Evolutionary conservation across 2,329 filamentous ascomycete genomes (phyloP).

Genomic region (Fusarium chlamydosporum): DNA sequence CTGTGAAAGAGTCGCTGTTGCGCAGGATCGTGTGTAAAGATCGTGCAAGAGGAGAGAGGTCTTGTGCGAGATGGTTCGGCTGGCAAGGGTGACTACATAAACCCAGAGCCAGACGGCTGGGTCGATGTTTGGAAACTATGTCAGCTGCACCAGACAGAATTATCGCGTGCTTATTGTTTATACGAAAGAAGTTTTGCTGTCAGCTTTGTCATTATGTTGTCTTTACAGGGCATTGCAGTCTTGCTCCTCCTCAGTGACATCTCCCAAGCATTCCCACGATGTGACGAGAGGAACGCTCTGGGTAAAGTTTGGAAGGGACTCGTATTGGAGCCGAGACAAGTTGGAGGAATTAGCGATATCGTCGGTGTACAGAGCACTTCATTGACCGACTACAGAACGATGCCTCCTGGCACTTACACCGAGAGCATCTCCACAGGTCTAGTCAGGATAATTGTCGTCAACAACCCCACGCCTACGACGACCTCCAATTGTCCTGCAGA

Average conservation of each 20-base stretch:
- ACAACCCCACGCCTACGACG: slow-evolving; percentile 26
- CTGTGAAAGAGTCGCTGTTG: background rate
- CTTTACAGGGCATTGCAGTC: background rate
- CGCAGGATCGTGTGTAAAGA: slow-evolving; percentile 12
- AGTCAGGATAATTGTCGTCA: slow-evolving; percentile 43
- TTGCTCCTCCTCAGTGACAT: slow-evolving; percentile 8
- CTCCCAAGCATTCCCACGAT: slow-evolving; percentile 9
- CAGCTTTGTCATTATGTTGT: slow-evolving; percentile 6
- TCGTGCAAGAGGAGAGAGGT: background rate
- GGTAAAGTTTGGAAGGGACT: background rate
- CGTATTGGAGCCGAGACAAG: background rate
- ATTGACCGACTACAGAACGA: slow-evolving; percentile 47
- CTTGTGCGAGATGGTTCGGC: slow-evolving; percentile 15
- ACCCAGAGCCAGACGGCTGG: slow-evolving; percentile 21
- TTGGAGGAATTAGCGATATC: background rate
- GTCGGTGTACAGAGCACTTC: background rate
- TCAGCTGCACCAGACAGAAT: background rate
- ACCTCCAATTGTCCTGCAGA: slow-evolving; percentile 31
- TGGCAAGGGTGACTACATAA: slow-evolving; percentile 38
- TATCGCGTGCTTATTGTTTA: no score
- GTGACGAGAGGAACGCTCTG: background rate
- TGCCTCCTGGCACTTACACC: slow-evolving; percentile 49
- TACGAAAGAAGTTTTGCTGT: no score
- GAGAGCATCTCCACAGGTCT: slow-evolving; percentile 32
- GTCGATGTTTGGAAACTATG: background rate